phyloP scores from a whole-genome alignment of 2,329 filamentous ascomycete genomes.

The Neocucurbitaria cava region DNA sequence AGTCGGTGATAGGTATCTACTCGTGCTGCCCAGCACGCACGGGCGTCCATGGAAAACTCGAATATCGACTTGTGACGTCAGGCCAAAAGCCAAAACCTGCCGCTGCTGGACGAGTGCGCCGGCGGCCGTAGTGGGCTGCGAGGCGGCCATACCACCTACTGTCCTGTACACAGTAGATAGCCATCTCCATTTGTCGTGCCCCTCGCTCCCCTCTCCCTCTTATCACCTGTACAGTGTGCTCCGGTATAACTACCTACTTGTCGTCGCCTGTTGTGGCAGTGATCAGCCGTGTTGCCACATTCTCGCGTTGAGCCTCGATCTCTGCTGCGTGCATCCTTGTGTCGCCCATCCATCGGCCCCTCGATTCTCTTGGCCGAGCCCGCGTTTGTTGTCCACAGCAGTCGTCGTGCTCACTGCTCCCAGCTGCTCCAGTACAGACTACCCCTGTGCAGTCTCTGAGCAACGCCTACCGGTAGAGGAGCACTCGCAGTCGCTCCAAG shows the following conservation, averaged over 20 bases:
- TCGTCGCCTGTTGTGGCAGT: slow-evolving; percentile 29
- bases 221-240: slow-evolving; percentile 17
- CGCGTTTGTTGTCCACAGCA: slow-evolving; percentile 18
- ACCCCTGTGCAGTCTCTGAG: slow-evolving; percentile 13
- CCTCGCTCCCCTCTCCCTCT: slow-evolving; percentile 14
- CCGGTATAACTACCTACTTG: slow-evolving; percentile 11
- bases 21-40: slow-evolving; percentile 10
- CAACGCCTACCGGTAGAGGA: background rate
- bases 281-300: slow-evolving; percentile 31
- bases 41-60: slow-evolving; percentile 19
- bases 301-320: slow-evolving; percentile 24
- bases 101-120: background rate
- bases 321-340: slow-evolving; percentile 20
- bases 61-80: slow-evolving; percentile 24
- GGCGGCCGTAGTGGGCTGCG: background rate
- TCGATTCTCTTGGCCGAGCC: slow-evolving; percentile 26
- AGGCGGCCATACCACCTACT: slow-evolving; percentile 3
- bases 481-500: slow-evolving; percentile 8
- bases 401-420: slow-evolving; percentile 2
- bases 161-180: too few relatives aligned
- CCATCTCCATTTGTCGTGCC: slow-evolving; percentile 10
- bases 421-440: background rate
- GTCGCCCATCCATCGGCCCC: slow-evolving; percentile 23
- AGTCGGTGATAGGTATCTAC: background rate
- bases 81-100: slow-evolving; percentile 15